Evolutionary conservation across 176 grass and related monocot species (phyloP).

Genomic region (Pharus latifolius): DNA sequence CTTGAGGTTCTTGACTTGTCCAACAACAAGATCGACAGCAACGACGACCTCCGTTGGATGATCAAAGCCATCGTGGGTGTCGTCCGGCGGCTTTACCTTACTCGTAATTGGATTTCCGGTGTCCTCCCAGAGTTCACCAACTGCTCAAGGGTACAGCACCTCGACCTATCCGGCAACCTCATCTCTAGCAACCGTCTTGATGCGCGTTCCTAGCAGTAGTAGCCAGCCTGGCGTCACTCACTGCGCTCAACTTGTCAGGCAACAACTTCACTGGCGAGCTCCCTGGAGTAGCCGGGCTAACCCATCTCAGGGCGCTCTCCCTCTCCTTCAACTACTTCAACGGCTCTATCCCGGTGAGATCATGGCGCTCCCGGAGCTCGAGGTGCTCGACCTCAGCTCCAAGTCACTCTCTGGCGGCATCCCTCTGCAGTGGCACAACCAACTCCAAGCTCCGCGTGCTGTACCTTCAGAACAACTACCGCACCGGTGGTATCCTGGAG

Average conservation of each 20-base stretch:
- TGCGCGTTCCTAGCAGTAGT: conserved; percentile 25
- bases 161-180: conserved; percentile 43
- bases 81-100: conserved; percentile 27
- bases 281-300: conserved; percentile 15
- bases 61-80: background rate
- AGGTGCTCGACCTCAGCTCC: conserved; percentile 52
- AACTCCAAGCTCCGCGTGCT: background rate
- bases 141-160: conserved; percentile 27
- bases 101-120: conserved; percentile 25
- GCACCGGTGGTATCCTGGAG: background rate
- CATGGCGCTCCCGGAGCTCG: conserved; percentile 11
- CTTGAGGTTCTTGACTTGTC: conserved; percentile 41
- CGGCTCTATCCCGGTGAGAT: conserved; percentile 15
- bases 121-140: conserved; percentile 30
- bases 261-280: conserved; percentile 51
- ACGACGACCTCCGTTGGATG: conserved; percentile 16
- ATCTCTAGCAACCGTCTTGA: conserved; percentile 30
- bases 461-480: conserved; percentile 23
- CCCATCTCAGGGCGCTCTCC: conserved; percentile 18
- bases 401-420: conserved; percentile 35
- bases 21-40: conserved; percentile 26
- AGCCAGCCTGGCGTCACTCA: conserved; percentile 2
- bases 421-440: conserved; percentile 18
- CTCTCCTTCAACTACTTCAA: conserved; percentile 46
- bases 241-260: conserved; percentile 19